Conservation (phyloP, 192 early-diverging fungal species). For the Neocallimastix lanati region DNA sequence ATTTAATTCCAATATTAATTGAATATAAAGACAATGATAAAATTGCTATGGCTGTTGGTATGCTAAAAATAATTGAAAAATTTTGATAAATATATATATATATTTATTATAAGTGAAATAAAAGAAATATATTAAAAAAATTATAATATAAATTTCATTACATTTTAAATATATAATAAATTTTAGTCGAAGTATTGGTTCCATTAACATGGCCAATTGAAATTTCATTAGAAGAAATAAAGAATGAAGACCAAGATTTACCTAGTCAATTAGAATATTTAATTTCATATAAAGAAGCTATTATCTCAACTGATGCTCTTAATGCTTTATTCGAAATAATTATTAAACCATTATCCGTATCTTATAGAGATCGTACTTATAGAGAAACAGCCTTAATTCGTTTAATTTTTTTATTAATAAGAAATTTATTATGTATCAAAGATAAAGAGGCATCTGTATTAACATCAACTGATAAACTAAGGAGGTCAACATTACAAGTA, state of each 20-base stretch:
- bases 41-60: conserved; percentile 5
- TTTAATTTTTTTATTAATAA: conserved; percentile 37
- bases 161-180: too few relatives aligned
- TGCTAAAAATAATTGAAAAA: too few relatives aligned
- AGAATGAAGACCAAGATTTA: conserved; percentile 11
- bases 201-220: conserved; percentile 76
- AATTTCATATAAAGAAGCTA: conserved; percentile 54
- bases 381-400: not conserved
- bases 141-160: too few relatives aligned
- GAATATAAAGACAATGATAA: conserved; percentile 6
- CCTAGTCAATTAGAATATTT: conserved; percentile 22
- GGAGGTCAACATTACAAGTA: conserved; percentile 47
- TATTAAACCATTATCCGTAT: conserved; percentile 23
- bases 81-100: too few relatives aligned
- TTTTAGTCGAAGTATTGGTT: conserved; percentile 62
- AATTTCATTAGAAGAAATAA: conserved; percentile 2
- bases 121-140: too few relatives aligned
- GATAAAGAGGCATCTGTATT: conserved; percentile 40
- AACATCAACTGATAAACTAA: conserved; percentile 28
- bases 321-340: conserved; percentile 26
- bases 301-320: conserved; percentile 32
- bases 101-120: too few relatives aligned
- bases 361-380: conserved; percentile 10
- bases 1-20: conserved; percentile 57
- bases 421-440: conserved; percentile 64